Conservation (phyloP, 2,329 filamentous ascomycete species). For the Fusarium praegraminearum region DNA sequence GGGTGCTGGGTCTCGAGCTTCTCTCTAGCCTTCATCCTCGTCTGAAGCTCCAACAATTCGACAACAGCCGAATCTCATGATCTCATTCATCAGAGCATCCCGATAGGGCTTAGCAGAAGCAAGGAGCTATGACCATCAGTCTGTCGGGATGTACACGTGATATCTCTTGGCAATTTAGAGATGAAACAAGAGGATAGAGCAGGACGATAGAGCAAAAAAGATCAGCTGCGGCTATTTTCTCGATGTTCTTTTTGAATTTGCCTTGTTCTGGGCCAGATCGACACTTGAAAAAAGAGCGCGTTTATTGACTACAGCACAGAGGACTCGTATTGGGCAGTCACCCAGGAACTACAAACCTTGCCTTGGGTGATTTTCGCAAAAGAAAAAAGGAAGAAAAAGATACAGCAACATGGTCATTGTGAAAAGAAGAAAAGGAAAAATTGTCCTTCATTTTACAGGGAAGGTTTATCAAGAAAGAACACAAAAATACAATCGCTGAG, state of each 20-base stretch:
- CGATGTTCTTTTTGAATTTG: constrained; percentile 19
- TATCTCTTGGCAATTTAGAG: constrained; percentile 34
- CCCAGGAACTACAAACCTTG: constrained; percentile 15
- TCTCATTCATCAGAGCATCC: constrained; percentile 23
- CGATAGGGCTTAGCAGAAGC: constrained; percentile 45
- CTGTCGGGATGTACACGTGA: constrained; percentile 38
- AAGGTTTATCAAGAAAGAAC: neutral
- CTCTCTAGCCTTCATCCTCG: constrained; percentile 18
- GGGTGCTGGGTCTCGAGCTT: constrained; percentile 37
- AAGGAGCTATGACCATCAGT: constrained; percentile 49
- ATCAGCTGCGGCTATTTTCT: constrained; percentile 17
- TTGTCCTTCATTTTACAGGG: neutral
- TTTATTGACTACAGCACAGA: constrained; percentile 5
- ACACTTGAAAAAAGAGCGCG: constrained; percentile 29
- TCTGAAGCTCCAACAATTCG: constrained; percentile 17
- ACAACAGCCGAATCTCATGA: constrained; percentile 21
- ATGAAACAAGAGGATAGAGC: constrained; percentile 13
- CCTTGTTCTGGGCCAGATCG: constrained; percentile 33
- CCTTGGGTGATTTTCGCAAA: neutral
- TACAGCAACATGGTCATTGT: neutral
- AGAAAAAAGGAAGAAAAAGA: neutral
- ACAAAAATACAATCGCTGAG: neutral
- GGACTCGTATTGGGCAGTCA: constrained; percentile 42
- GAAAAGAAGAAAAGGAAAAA: neutral
- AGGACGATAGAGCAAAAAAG: constrained; percentile 12